Evolutionary conservation across 2,329 filamentous ascomycete species (phyloP), one percentile per base, ranked within the genome.

Genomic region (Hypoxylon sp.): DNA sequence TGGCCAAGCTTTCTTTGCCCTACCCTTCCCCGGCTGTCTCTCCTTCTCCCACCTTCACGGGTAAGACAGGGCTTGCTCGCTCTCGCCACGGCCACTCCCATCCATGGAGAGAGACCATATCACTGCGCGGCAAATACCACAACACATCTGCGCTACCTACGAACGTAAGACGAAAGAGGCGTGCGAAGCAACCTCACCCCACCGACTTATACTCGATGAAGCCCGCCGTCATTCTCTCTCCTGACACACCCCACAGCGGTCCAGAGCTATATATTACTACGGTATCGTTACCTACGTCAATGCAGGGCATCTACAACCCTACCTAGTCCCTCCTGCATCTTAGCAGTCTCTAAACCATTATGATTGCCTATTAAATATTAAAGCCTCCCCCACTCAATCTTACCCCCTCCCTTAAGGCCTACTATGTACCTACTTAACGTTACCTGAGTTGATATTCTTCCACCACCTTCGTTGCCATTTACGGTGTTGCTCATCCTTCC

Each of bases 151-250:
- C 50, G 57, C 51, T 61, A 65, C 25, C 22, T 49, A 46, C 40
- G 20, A 62, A 25, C 25, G n/a, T 61, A 60, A 35, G 50, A 66
- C 61, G 50, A 64, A 61, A 62, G 25, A 22, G 48, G 60, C 22
- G 51, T n/a, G n/a, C 62, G 54, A 71, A 66, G 69, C 49, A 62
- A 71, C 69, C 44, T 71, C 66, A 67, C 69, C 22, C 69, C 66
- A 69, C 69, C 30, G 57, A 50, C 46, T 65, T 64, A 57, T 60
- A 60, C 60, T 57, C 14, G 22, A 58, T 50, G 48, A 56, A 64
- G 50, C 48, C 48, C 56, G 56, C 59, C 53, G 55, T 49, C 54
- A 54, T 35, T 17, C 51, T 46, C 50, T 46, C 54, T 40, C 50
- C 48, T 50, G 31, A 58, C 40, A 17, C 35, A 57, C 58, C 51